Evolutionary conservation across 208 protist genomes (phyloP), one percentile per base, ranked within the genome.

Genomic region (Borovskyia barvae): DNA sequence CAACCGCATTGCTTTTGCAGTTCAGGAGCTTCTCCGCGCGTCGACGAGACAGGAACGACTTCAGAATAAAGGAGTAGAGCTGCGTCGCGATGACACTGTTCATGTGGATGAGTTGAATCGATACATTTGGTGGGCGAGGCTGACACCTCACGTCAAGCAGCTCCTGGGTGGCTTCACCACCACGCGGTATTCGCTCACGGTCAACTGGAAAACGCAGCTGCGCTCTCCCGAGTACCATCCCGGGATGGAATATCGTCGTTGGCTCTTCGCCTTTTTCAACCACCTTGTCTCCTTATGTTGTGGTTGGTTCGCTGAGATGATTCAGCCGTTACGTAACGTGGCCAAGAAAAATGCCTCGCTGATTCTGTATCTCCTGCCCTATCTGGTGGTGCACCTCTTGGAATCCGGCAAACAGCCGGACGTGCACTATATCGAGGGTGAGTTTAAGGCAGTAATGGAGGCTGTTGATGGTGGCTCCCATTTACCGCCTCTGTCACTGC

Each of bases 11-110:
- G 90, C 85, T 4, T 96, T 81, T 56, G 90, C 85, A 15, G 75
- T 93, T 8, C 90, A 96, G 66, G 76, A 93, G 62, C 67, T 96
- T 6, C 57, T 96, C 8, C 82, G 86, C 20, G 71, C 92, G 22
- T 87, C 72, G 24, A 72, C 83, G 0, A 52, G 79, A 22, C 60
- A 74, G 39, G 82, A 93, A 62, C 74, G 83, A 9, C 59, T 49
- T 2, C 54, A 49, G 25, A 37, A 52, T 24, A 75, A 75, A 25
- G 75, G 64, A 5, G 39, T 61, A 1, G 45, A 75, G 30, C 69
- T 94, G 17, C 61, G 82, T 15, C 50, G 53, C 22, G 64, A 77
- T 5, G 77, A 87, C 15, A 32, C 66, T 8, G 50, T 92, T 9
- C 72, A 82, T 57, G 63, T 80, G 8, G 77, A 90, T 19, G 87